Percentiles rank a stretch among this genome's conserved stretches.
These are phyloP conservation scores for Yarrowia sp. DNA, from an alignment of 805 yeast species.

Conservation along the genomic window DNA sequence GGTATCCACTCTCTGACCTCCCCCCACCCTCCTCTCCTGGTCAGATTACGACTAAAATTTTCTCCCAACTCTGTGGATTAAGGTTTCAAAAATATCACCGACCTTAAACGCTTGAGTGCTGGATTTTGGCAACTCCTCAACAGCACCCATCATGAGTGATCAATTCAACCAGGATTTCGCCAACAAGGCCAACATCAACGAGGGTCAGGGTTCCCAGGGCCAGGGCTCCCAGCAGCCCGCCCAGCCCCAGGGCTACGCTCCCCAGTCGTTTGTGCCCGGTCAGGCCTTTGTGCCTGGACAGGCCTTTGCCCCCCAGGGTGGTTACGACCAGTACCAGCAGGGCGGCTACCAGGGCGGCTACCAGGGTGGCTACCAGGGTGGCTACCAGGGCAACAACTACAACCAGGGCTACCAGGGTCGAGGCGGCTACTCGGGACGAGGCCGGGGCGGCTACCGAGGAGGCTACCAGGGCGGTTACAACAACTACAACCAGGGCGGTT, in stretches of 20 bases:
- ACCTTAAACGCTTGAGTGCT: neutral
- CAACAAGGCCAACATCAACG: constrained; percentile 47
- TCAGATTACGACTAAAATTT: too few species aligned
- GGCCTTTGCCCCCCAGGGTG: constrained; percentile 42
- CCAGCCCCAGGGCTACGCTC: constrained; percentile 54
- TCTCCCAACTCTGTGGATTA: neutral
- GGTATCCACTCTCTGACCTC: too few species aligned
- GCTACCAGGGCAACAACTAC: constrained; percentile 46
- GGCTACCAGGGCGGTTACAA: constrained; percentile 43
- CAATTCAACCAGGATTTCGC: constrained; percentile 49
- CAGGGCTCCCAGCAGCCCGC: constrained; percentile 47
- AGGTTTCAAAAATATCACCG: neutral
- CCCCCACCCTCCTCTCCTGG: too few species aligned
- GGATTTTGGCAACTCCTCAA: neutral
- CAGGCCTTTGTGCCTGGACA: constrained; percentile 47
- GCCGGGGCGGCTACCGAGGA: constrained; percentile 44
- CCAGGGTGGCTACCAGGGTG: constrained; percentile 45
- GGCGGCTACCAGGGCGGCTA: constrained; percentile 42
- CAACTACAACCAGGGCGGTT: constrained; percentile 29
- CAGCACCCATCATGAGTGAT: constrained; percentile 42
- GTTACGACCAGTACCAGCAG: constrained; percentile 23
- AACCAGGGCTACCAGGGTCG: constrained; percentile 40
- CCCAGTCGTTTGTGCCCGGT: constrained; percentile 45
- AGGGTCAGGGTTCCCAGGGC: constrained; percentile 42
- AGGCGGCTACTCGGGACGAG: constrained; percentile 44